phyloP scores from a whole-genome alignment of 768 basidiomycete genomes.

The Kwoniella newhampshirensis region DNA sequence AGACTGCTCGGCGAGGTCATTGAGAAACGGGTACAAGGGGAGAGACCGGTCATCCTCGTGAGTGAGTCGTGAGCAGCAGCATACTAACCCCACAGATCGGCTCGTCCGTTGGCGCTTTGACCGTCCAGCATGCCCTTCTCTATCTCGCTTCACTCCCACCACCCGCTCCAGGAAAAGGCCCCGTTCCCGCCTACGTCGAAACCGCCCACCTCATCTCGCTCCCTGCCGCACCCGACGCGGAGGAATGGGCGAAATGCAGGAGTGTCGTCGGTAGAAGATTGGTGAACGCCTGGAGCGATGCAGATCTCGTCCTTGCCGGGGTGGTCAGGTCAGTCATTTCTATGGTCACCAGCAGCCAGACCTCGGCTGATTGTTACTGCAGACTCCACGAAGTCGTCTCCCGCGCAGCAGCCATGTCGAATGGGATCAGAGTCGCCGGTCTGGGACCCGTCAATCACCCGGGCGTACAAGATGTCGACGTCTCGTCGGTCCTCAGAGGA shows the following conservation, averaged over 20 bases:
- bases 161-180: slow-evolving; percentile 29
- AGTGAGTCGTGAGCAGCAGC: slow-evolving; percentile 11
- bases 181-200: slow-evolving; percentile 53
- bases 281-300: slow-evolving; percentile 54
- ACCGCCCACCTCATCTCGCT: slow-evolving; percentile 56
- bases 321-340: slow-evolving; percentile 49
- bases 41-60: slow-evolving; percentile 56
- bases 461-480: slow-evolving; percentile 54
- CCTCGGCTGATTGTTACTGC: not conserved
- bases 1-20: slow-evolving; percentile 56
- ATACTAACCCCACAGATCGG: slow-evolving; percentile 49
- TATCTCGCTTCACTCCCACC: slow-evolving; percentile 45
- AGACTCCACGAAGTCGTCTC: slow-evolving; percentile 56
- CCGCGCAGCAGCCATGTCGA: slow-evolving; percentile 46
- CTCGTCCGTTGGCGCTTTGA: slow-evolving; percentile 56
- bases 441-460: slow-evolving; percentile 47
- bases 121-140: slow-evolving; percentile 52
- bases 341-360: not conserved
- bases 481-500: slow-evolving; percentile 51
- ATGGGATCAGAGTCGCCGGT: slow-evolving; percentile 50
- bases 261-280: slow-evolving; percentile 52
- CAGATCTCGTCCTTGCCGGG: slow-evolving; percentile 54
- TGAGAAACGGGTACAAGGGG: slow-evolving; percentile 56
- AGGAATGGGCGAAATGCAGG: slow-evolving; percentile 54
- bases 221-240: slow-evolving; percentile 51